Evolutionary conservation across 495 filamentous ascomycete species (phyloP).

Genomic region (Aspergillus cavernicola): DNA sequence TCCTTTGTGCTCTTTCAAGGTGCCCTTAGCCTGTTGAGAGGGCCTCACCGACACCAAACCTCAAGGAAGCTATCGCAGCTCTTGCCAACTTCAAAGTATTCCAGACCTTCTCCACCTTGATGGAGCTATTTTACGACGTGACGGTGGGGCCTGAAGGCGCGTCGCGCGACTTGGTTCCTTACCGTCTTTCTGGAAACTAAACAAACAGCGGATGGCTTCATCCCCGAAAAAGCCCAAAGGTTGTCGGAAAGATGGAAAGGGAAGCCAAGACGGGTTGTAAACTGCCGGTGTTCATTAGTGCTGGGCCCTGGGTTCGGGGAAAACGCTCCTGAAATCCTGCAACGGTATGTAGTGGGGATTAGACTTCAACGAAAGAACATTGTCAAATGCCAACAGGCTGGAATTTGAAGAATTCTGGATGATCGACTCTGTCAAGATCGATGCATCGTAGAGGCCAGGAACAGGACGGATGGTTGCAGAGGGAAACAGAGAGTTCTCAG

Average conservation of each 20-base stretch:
- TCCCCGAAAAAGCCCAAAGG: conserved; percentile 7
- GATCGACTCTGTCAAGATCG: conserved; percentile 15
- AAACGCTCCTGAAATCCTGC: conserved; percentile 24
- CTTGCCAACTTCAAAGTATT: conserved; percentile 2
- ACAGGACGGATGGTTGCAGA: conserved; percentile 18
- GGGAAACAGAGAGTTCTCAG: neutral
- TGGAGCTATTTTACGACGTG: conserved; percentile 1
- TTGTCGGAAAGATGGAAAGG: conserved; percentile 12
- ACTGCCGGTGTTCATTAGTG: conserved; percentile 19
- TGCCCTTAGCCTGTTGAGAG: neutral
- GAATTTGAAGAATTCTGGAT: conserved; percentile 1
- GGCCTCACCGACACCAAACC: conserved; percentile 19
- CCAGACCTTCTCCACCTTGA: conserved; percentile 13
- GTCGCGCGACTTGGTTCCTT: conserved; percentile 6
- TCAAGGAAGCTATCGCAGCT: neutral
- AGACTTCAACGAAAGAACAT: neutral
- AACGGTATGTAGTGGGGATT: conserved; percentile 22
- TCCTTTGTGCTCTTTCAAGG: conserved; percentile 1
- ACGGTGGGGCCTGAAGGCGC: conserved; percentile 1
- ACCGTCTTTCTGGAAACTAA: conserved; percentile 14
- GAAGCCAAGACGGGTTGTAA: conserved; percentile 10
- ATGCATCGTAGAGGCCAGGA: conserved; percentile 4
- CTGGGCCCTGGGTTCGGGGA: conserved; percentile 20
- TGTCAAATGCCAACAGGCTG: neutral
- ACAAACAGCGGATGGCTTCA: conserved; percentile 10